Percentiles rank a stretch among this genome's conserved stretches.
These are phyloP conservation scores for Mycena filopes DNA, from an alignment of 768 basidiomycete genomes.

Conservation along the genomic window DNA sequence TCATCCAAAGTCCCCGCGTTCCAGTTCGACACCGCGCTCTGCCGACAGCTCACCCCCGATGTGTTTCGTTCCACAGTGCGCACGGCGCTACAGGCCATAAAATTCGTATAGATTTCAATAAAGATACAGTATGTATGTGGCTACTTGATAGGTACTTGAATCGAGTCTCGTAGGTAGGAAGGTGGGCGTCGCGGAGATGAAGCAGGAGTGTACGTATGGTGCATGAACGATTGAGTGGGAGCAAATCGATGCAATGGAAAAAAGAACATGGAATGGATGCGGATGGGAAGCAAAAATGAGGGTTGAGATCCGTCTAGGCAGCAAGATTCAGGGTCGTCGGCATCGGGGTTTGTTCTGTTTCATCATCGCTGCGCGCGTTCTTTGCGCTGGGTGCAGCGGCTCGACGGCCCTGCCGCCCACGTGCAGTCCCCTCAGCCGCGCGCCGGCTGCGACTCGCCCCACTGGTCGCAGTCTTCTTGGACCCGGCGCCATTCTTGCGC, in stretches of 20 bases:
- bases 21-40: too few species aligned
- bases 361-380: not conserved
- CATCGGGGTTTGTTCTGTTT: constrained; percentile 12
- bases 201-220: not conserved
- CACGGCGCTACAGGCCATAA: not conserved
- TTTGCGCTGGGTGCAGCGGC: constrained; percentile 3
- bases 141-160: constrained; percentile 10
- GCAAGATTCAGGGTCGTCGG: constrained; percentile 13
- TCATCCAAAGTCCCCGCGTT: too few species aligned
- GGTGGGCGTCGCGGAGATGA: constrained; percentile 25
- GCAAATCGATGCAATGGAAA: constrained; percentile 14
- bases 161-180: too few species aligned
- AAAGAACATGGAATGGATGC: not conserved
- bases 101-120: constrained; percentile 23
- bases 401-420: constrained; percentile 21
- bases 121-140: constrained; percentile 24
- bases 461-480: constrained; percentile 21
- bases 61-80: too few species aligned
- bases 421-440: constrained; percentile 6
- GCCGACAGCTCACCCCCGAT: too few species aligned
- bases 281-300: not conserved
- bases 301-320: constrained; percentile 14
- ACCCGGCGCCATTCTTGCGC: constrained; percentile 12
- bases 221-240: constrained; percentile 1
- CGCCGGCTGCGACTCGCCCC: not conserved